Conservation (phyloP, 352 stramenopile species). For the Globisporangium echinulatum region DNA sequence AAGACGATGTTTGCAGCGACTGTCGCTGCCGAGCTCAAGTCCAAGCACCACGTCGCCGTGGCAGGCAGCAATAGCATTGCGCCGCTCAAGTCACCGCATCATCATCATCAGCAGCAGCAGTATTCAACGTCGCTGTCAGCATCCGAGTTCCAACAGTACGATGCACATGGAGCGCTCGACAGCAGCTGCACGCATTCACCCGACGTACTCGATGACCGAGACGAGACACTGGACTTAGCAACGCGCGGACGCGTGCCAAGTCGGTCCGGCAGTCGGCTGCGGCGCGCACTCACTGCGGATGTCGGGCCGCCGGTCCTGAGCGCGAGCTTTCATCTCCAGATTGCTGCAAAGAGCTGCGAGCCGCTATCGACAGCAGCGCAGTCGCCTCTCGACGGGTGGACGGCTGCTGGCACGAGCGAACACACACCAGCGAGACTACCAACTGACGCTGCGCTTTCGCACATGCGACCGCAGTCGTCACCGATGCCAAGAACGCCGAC, state of each 20-base stretch:
- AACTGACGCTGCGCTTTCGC: background rate
- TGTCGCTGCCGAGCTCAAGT: slow-evolving; percentile 21
- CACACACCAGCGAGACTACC: slow-evolving; percentile 2
- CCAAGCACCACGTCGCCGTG: slow-evolving; percentile 3
- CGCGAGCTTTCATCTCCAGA: slow-evolving; percentile 22
- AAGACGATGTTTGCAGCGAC: slow-evolving; percentile 26
- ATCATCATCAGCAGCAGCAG: background rate
- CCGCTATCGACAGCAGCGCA: background rate
- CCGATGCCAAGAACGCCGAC: background rate
- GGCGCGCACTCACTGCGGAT: slow-evolving; percentile 13
- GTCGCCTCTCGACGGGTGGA: no score
- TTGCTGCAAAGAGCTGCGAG: slow-evolving; percentile 1
- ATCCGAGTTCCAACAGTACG: background rate
- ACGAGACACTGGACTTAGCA: slow-evolving; percentile 1
- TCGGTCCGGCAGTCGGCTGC: slow-evolving; percentile 19
- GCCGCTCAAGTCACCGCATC: background rate
- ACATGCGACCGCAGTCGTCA: slow-evolving; percentile 8
- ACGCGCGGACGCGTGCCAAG: slow-evolving; percentile 4
- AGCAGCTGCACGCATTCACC: background rate
- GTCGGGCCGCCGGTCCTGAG: slow-evolving; percentile 21
- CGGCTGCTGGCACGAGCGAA: background rate
- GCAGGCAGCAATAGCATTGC: no score
- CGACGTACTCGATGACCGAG: background rate
- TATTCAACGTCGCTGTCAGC: background rate
- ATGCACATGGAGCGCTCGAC: background rate